A percentile compares a stretch with the other conserved stretches of the same genome.
Conservation (phyloP, 441 rosid genomes). For the Euphorbia corollata region DNA sequence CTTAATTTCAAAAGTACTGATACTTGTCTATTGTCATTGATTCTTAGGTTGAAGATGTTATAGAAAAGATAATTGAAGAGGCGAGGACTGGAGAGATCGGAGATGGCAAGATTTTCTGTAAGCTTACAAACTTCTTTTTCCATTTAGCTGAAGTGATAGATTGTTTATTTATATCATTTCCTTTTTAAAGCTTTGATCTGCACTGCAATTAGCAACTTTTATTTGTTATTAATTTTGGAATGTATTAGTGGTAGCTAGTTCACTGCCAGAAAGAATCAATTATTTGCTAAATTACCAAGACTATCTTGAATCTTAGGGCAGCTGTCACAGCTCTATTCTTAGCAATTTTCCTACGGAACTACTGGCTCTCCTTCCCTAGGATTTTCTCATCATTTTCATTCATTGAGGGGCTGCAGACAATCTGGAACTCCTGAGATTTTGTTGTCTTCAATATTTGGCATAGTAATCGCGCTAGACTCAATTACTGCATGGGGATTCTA, state of each 20-base stretch:
- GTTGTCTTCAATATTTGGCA: background rate
- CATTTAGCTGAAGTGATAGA: background rate
- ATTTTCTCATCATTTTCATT: background rate
- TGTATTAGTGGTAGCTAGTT: background rate
- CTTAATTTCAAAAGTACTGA: background rate
- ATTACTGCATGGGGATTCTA: background rate
- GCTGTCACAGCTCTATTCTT: background rate
- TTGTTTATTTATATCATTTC: background rate
- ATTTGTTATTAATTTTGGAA: too few species aligned
- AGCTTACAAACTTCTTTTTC: conserved; percentile 13
- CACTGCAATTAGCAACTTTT: background rate
- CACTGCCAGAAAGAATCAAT: background rate
- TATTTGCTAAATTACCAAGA: background rate
- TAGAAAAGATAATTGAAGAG: conserved; percentile 61
- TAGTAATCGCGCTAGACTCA: conserved; percentile 1
- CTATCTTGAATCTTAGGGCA: background rate
- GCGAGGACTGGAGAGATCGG: conserved; percentile 91
- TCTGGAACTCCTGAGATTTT: background rate
- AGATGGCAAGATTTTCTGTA: conserved; percentile 86
- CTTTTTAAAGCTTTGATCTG: background rate
- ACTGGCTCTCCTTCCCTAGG: background rate
- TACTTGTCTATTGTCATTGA: background rate
- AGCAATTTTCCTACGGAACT: background rate
- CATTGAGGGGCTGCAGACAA: background rate
- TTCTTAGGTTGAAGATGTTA: conserved; percentile 67